These are phyloP conservation scores for Epichloe aotearoae DNA, from an alignment of 2,329 filamentous ascomycete genomes.

Conservation along the genomic window DNA sequence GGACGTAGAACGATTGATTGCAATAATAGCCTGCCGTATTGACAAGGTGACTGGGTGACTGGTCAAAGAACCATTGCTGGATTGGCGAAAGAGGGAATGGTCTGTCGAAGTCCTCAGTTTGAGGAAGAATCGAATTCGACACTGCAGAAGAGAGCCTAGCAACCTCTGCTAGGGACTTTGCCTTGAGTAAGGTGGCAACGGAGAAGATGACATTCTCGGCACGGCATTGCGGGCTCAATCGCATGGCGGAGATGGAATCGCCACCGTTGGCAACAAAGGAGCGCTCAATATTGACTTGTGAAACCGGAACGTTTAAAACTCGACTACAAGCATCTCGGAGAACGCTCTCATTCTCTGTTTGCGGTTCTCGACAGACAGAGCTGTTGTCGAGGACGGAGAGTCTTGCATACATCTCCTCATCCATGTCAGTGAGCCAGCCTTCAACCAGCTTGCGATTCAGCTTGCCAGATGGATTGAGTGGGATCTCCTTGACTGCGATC, in stretches of 20 bases:
- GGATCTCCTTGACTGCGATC: constrained; percentile 7
- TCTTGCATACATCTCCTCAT: neutral
- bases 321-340: constrained; percentile 22
- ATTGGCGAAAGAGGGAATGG: constrained; percentile 3
- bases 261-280: constrained; percentile 28
- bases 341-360: constrained; percentile 3
- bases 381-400: neutral
- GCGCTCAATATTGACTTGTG: constrained; percentile 16
- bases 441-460: constrained; percentile 7
- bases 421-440: neutral
- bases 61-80: constrained; percentile 6
- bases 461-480: constrained; percentile 9
- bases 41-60: neutral
- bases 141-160: neutral
- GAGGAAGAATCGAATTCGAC: neutral
- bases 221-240: constrained; percentile 24
- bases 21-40: neutral
- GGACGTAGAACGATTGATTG: constrained; percentile 1
- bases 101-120: neutral
- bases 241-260: constrained; percentile 31
- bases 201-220: constrained; percentile 17
- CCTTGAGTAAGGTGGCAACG: constrained; percentile 9
- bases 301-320: constrained; percentile 24
- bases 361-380: neutral
- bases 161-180: neutral